These are phyloP conservation scores for Hirsutella thompsonii DNA, from an alignment of 2,329 filamentous ascomycete species.

Conservation along the genomic window DNA sequence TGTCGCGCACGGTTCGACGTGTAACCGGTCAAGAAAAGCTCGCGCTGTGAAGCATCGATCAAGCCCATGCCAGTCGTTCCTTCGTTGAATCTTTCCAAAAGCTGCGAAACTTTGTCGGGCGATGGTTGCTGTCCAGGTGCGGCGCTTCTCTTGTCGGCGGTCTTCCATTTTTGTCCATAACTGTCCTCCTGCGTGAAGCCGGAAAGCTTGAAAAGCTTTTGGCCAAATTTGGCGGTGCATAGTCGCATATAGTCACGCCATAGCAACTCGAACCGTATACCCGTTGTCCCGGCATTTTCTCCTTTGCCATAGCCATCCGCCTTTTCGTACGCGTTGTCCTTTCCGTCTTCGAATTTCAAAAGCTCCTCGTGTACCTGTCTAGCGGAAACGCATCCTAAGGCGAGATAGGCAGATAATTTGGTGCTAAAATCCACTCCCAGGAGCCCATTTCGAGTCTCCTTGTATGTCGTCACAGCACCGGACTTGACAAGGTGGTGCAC, in stretches of 20 bases:
- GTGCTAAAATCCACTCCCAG: constrained; percentile 61
- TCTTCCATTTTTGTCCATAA: constrained; percentile 35
- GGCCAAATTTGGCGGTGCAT: constrained; percentile 56
- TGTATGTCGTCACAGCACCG: constrained; percentile 51
- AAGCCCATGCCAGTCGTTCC: constrained; percentile 64
- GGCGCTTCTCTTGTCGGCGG: constrained; percentile 18
- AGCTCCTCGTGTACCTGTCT: constrained; percentile 60
- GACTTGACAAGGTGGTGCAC: constrained; percentile 46
- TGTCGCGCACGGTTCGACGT: constrained; percentile 66
- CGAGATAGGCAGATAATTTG: constrained; percentile 61
- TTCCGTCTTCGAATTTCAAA: constrained; percentile 55
- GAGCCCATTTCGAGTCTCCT: constrained; percentile 58
- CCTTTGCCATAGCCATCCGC: constrained; percentile 51
- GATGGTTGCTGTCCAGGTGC: constrained; percentile 22
- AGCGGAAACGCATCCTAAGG: constrained; percentile 59
- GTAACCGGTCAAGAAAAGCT: constrained; percentile 64
- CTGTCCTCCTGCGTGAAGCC: constrained; percentile 44
- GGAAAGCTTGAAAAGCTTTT: constrained; percentile 47
- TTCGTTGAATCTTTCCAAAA: constrained; percentile 45
- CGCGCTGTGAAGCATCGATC: constrained; percentile 66
- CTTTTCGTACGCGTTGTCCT: constrained; percentile 21
- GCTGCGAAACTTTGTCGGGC: constrained; percentile 29
- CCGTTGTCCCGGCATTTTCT: constrained; percentile 58
- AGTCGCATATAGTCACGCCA: constrained; percentile 77
- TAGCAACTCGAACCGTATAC: constrained; percentile 59